These are phyloP conservation scores for Dionaea muscipula DNA, from an alignment of 179 eudicot genomes.

Conservation along the genomic window DNA sequence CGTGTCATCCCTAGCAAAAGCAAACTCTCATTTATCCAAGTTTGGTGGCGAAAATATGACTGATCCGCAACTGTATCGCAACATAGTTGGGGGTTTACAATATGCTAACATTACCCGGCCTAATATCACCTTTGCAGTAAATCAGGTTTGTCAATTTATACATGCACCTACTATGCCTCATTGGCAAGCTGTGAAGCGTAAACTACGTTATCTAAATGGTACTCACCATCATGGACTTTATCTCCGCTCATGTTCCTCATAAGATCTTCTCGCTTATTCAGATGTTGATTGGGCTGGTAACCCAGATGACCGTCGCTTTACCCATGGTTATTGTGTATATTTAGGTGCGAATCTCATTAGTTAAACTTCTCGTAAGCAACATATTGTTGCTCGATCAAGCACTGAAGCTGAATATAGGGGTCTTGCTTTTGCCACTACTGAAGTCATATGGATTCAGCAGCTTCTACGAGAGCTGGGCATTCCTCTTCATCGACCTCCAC, in stretches of 20 bases:
- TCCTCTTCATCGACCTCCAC: not conserved
- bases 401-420: not conserved
- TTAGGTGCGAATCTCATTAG: not conserved
- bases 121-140: not conserved
- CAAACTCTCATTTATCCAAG: not conserved
- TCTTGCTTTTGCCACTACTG: not conserved
- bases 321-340: not conserved
- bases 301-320: not conserved
- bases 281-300: not conserved
- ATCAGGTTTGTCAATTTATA: not conserved
- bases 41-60: not conserved
- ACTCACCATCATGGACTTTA: not conserved
- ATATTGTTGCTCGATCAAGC: not conserved
- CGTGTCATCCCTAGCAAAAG: not conserved
- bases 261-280: not conserved
- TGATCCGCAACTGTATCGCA: not conserved
- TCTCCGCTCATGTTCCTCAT: not conserved
- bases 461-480: not conserved
- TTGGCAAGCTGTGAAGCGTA: not conserved
- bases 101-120: not conserved
- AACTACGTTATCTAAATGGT: not conserved
- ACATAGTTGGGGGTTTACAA: not conserved
- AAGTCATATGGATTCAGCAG: not conserved
- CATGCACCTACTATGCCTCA: not conserved
- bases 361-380: not conserved